Evolutionary conservation across 108 stramenopile species (phyloP).

Genomic region (Skeletonema potamos): DNA sequence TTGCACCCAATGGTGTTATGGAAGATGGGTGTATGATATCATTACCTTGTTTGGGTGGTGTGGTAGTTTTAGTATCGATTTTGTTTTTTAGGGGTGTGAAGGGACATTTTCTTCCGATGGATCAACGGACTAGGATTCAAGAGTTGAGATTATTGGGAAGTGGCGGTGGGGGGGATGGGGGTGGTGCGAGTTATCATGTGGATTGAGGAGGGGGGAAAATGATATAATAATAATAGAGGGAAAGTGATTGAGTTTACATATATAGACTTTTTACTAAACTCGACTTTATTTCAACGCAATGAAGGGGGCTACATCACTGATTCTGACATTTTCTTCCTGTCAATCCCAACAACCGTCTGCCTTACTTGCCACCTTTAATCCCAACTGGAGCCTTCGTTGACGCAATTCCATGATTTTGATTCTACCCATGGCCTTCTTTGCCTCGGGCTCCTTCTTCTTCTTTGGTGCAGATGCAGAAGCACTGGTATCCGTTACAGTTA

Average conservation of each 20-base stretch:
- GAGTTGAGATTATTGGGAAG: constrained; percentile 6
- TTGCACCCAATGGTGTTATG: constrained; percentile 24
- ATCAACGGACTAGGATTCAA: constrained; percentile 40
- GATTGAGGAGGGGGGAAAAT: constrained; percentile 3
- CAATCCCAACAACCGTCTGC: background rate
- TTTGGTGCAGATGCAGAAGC: background rate
- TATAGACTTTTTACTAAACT: background rate
- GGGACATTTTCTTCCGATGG: constrained; percentile 39
- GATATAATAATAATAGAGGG: too few relatives aligned
- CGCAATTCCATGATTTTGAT: background rate
- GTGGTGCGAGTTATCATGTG: constrained; percentile 16
- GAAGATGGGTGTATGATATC: constrained; percentile 49
- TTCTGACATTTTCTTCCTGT: too few relatives aligned
- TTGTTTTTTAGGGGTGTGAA: constrained; percentile 14
- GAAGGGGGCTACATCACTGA: too few relatives aligned
- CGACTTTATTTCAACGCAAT: too few relatives aligned
- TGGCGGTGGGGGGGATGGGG: constrained; percentile 10
- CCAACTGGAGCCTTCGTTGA: background rate
- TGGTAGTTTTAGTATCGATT: constrained; percentile 21
- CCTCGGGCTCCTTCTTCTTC: background rate
- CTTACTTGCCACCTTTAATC: background rate
- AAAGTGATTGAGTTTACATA: background rate
- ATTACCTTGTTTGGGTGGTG: constrained; percentile 31
- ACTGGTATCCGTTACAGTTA: background rate
- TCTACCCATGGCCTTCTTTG: background rate